Base-by-base conservation (phyloP, 352 stramenopile genomes). In the Phytophthora pini region DNA sequence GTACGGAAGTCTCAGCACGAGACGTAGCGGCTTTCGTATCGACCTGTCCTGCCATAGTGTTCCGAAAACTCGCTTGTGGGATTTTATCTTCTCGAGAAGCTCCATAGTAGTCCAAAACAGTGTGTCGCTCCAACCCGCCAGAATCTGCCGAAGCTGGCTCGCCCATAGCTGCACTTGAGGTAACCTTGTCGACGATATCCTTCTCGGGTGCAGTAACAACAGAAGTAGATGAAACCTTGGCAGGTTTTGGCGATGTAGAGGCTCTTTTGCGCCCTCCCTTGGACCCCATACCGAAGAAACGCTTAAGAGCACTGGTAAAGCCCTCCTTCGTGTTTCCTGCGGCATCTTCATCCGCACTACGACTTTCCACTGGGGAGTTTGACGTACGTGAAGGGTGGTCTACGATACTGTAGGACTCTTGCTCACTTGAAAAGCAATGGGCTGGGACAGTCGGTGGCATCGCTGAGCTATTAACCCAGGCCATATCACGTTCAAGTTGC, bases 261-360 rank as follows among this genome's bases (percentile, higher is more conserved):
- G 34, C 7, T 22, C 68, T 82, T n/a, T 76, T 73, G 2, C 38
- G 50, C 6, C 38, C 5, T 5, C 48, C 24, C 48, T 79, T 85
- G 3, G 63, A 64, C 20, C 54, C 72, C 44, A 92, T 83, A 4
- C 81, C 81, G 41, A 93, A 90, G 7, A 93, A 86, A 0, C 85
- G 72, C 64, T 92, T 92, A 0, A 93, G 44, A 20, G 75, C 83
- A 13, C 76, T 74, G 39, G 77, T 66, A 22, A 93, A 79, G 1
- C 84, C 74, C 5, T 59, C 56, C 15, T 65, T 72, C 8, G 40
- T 29, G 11, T 75, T 65, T 26, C 40, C 55, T 6, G 29, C 26
- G 39, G 20, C 17, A 38, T 43, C 40, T 47, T 45, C 48, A 32
- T 29, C 41, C 36, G 17, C 36, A 46, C 29, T 51, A 50, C 38